Percentiles rank a stretch among this genome's conserved stretches.
Conservation (phyloP, 257 asterid genomes). For the Solanum pimpinellifolium region DNA sequence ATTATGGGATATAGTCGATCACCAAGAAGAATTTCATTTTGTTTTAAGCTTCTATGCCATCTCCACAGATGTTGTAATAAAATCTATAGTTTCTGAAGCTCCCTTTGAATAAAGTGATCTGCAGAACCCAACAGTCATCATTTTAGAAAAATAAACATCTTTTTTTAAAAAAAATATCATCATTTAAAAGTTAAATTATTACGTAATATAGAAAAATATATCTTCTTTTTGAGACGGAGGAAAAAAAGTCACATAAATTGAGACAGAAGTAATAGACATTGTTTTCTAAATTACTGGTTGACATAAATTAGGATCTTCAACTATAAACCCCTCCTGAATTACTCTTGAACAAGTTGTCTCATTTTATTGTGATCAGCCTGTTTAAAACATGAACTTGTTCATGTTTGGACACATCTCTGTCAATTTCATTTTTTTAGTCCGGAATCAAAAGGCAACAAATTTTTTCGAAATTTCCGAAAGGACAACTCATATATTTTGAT, state of each 20-base stretch:
- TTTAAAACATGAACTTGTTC: background rate
- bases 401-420: background rate
- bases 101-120: background rate
- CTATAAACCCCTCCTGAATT: background rate
- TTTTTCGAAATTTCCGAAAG: too few relatives aligned
- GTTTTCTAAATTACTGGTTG: background rate
- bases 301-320: background rate
- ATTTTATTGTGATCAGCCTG: background rate
- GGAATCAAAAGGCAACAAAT: too few relatives aligned
- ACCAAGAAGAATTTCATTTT: background rate
- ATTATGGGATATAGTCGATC: background rate
- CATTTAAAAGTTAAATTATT: background rate
- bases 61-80: background rate
- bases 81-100: background rate
- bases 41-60: background rate
- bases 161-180: too few relatives aligned
- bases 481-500: too few relatives aligned
- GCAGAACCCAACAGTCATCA: background rate
- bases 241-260: background rate
- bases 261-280: background rate
- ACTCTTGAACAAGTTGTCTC: background rate
- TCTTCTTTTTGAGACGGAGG: background rate
- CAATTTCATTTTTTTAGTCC: background rate
- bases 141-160: background rate
- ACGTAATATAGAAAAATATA: background rate